Conservation (phyloP, 805 yeast species). For the Hanseniaspora guilliermondii region DNA sequence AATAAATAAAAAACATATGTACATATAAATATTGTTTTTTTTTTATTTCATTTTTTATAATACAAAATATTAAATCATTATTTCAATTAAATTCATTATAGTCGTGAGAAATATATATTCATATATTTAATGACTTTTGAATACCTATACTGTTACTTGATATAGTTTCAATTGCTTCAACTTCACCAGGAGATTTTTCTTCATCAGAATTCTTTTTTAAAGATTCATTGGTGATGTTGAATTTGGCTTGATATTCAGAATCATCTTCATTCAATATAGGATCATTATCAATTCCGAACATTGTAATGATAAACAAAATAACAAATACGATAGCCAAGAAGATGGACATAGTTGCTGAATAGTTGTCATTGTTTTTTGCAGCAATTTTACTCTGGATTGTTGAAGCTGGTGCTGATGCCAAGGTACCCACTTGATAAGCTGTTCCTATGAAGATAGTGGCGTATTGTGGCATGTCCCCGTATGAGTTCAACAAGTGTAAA, state of each 20-base stretch:
- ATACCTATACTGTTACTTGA: background rate
- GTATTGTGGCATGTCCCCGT: conserved; percentile 33
- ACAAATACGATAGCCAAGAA: conserved; percentile 53
- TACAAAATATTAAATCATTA: background rate
- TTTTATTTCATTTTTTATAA: too few species aligned
- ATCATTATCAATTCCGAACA: conserved; percentile 49
- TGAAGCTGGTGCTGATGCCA: conserved; percentile 53
- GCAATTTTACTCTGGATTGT: conserved; percentile 60
- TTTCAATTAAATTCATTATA: background rate
- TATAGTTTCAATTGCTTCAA: background rate
- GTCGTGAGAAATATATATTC: too few species aligned
- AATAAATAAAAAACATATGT: too few species aligned
- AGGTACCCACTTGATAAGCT: conserved; percentile 56
- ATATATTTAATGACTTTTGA: too few species aligned
- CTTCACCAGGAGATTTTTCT: background rate
- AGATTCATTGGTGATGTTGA: background rate
- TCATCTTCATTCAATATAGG: conserved; percentile 8
- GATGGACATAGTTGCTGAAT: conserved; percentile 53
- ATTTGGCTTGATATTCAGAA: background rate
- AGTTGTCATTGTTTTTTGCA: conserved; percentile 34
- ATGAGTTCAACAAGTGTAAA: conserved; percentile 46
- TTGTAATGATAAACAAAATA: conserved; percentile 36
- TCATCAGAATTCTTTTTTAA: background rate
- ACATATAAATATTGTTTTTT: too few species aligned
- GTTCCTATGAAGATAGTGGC: conserved; percentile 52